Evolutionary conservation across 2,329 filamentous ascomycete species (phyloP).

Genomic region (Diplodia scrobiculata): DNA sequence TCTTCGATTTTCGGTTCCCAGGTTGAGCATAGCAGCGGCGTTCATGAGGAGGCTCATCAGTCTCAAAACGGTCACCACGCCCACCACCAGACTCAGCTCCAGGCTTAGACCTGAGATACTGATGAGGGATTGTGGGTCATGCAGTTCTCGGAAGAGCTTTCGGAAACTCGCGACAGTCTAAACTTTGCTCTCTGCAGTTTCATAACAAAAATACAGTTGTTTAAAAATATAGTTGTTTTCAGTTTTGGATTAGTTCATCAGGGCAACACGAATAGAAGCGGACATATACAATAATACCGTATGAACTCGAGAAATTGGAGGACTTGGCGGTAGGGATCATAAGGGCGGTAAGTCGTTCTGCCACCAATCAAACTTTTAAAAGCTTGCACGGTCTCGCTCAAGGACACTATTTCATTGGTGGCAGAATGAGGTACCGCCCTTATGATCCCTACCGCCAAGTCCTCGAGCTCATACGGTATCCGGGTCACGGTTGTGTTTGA

Average conservation of each 20-base stretch:
- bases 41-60: slow-evolving; percentile 21
- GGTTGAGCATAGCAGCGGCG: slow-evolving; percentile 25
- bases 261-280: too few species aligned
- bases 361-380: too few species aligned
- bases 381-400: too few species aligned
- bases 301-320: too few species aligned
- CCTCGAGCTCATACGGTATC: too few species aligned
- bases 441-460: too few species aligned
- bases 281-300: too few species aligned
- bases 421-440: too few species aligned
- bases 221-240: not conserved
- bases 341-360: too few species aligned
- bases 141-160: not conserved
- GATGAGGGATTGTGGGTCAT: not conserved
- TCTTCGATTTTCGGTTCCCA: slow-evolving; percentile 65
- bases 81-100: slow-evolving; percentile 20
- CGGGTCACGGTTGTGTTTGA: not conserved
- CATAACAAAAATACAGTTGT: not conserved
- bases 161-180: not conserved
- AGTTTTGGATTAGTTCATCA: not conserved
- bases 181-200: not conserved
- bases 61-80: slow-evolving; percentile 20
- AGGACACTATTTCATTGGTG: too few species aligned
- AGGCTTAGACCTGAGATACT: not conserved
- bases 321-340: too few species aligned